phyloP scores from a whole-genome alignment of 2,329 filamentous ascomycete genomes.

The Geosmithia flava region DNA sequence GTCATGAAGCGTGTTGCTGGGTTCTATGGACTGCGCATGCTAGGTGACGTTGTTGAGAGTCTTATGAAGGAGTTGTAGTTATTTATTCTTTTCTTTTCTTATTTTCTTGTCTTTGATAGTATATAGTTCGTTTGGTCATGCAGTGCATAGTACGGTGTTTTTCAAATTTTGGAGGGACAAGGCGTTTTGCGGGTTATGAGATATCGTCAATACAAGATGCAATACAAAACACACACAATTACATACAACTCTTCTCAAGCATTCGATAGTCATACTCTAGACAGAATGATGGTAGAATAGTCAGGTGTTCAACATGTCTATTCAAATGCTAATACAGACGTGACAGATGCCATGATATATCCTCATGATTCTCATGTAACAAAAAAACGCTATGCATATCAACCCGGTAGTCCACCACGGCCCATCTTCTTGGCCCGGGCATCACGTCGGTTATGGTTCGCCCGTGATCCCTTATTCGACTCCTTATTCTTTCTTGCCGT shows the following conservation, averaged over 20 bases:
- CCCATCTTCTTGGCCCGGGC: constrained; percentile 54
- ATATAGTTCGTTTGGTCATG: not conserved
- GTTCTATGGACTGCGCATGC: constrained; percentile 72
- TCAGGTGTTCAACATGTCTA: no score
- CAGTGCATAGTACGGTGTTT: not conserved
- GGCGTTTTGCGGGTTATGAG: not conserved
- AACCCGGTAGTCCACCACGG: constrained; percentile 25
- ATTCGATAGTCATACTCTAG: no score
- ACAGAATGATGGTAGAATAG: no score
- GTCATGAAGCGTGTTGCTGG: constrained; percentile 65
- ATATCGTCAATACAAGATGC: not conserved
- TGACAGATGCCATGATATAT: not conserved
- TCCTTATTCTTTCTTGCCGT: constrained; percentile 65
- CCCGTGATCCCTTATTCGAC: constrained; percentile 65
- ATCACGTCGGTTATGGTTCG: constrained; percentile 79
- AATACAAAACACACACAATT: no score
- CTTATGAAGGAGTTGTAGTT: constrained; percentile 34
- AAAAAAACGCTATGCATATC: not conserved
- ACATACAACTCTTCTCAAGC: no score
- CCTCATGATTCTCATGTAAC: not conserved
- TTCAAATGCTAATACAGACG: no score
- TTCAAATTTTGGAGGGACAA: not conserved
- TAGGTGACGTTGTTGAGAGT: constrained; percentile 61
- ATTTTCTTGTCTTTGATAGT: not conserved
- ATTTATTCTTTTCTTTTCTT: not conserved